Evolutionary conservation across 192 early-diverging fungal species (phyloP), one percentile per base, ranked within the genome.

Genomic region (Kickxella alabastrina): DNA sequence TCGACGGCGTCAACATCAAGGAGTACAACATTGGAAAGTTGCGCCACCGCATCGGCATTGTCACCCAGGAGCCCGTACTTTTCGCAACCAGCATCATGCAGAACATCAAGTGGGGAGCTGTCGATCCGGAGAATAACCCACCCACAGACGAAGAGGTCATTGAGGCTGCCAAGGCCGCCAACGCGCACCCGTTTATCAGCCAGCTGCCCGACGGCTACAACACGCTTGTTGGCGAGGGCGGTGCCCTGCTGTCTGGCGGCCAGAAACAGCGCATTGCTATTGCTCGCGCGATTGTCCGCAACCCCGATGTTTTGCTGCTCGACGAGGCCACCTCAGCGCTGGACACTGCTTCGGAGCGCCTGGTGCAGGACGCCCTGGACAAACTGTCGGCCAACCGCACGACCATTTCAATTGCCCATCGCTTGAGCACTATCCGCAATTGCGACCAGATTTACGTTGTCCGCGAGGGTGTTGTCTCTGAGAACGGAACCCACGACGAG

Each of bases 321-420:
- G 31, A 32, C 31, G 31, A 32, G 31, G 31, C 31, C 54, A 92
- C 91, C 1, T 86, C 83, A 34, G 92, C 92, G 10, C 69, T 93
- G 39, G 92, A 93, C 59, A 88, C 88, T n/a, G 82, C 82, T 27
- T 83, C 83, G 4, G 88, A 89, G 67, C 79, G 83, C 39, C 49
- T 90, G 19, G 87, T 94, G 1, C 90, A 93, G 71, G 74, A 83
- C 29, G 90, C 92, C 18, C 65, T 93, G 36, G 89, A 93, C 62
- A 78, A 68, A 23, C 85, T 85, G 34, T 49, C 86, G 9, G 71
- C 69, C 26, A 75, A 84, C 49, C 83, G 93, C 46, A 93, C 91
- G 8, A 93, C 92, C 18, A 87, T 96, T 66, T 85, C 88, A 15
- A 87, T 96, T 81, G 93, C 93, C n/a, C 83, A 93, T 67, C 86